Base-by-base conservation (phyloP, 1,139 yeast genomes). In the Magnusiomyces sp. region DNA sequence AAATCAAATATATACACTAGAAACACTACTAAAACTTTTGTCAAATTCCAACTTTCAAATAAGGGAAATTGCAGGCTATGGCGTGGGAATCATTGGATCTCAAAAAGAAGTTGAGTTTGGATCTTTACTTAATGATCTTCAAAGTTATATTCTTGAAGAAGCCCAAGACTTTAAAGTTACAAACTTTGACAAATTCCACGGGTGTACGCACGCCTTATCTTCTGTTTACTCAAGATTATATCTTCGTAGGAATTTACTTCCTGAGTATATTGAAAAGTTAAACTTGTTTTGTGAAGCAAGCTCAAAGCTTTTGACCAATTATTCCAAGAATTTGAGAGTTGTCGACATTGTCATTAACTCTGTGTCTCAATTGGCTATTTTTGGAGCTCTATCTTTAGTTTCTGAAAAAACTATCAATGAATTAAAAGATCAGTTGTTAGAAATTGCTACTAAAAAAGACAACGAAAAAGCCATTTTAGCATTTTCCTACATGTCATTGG, bases 381-480 rank as follows among this genome's bases (percentile, higher is more conserved):
- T 71, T 67, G 92, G 90, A 1, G 75, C 74, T 1, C 38, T 52
- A 19, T 43, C 45, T 62, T 83, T 36, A 75, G 76, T 0, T 51
- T 48, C 71, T 73, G 16, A 16, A 46, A 13, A 38, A 13, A 43
- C 23, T 11, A 40, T 40, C 29, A 49, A 54, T 0, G 62, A 59
- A 49, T 62, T 68, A 19, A 47, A 44, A 13, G 71, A 69, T 1
- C 53, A 60, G 1, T 56, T 81, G 27, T 62, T 63, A 43, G 45
- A 50, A 13, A 69, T 71, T 40, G 79, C 81, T 3, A 20, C 45
- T 7, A 74, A 77, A 55, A 79, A 77, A 48, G 71, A 74, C 48
- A 81, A 81, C 55, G 95, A 87, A 56, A 69, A 66, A 37, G 76
- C 90, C 0, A 73, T 81, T 1, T 59, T 77, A 43, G 69, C 84